phyloP scores from a whole-genome alignment of 306 rosid species.

The Quercus parvula region DNA sequence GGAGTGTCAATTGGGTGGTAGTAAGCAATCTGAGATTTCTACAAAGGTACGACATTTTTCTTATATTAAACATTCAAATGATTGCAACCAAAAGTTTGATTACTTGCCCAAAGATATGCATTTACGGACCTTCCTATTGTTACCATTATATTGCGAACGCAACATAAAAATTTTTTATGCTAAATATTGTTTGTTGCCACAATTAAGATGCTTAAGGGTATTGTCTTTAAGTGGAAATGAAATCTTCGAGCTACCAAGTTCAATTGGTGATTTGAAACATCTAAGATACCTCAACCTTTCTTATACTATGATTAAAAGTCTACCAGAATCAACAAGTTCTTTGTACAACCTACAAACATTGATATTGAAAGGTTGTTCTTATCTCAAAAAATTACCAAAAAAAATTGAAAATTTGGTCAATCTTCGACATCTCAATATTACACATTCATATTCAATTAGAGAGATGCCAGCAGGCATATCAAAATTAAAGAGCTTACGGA shows the following conservation, averaged over 20 bases:
- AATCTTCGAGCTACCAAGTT: not conserved
- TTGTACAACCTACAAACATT: slow-evolving; percentile 8
- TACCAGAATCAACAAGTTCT: not conserved
- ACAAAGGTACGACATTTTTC: no score
- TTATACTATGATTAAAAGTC: not conserved
- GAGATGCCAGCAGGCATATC: no score
- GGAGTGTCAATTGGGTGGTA: not conserved
- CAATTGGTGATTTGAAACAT: not conserved
- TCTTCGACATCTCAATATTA: not conserved
- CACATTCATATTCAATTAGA: no score
- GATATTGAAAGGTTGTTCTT: rapidly evolving
- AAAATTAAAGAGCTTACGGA: no score
- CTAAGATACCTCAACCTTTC: slow-evolving; percentile 11
- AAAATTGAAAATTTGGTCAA: not conserved
- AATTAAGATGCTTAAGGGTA: not conserved
- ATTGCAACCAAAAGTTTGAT: no score
- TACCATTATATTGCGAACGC: no score
- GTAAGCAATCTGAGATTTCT: not conserved
- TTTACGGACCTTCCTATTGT: no score
- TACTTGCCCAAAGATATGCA: no score
- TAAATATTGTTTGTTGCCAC: no score
- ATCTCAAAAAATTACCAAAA: not conserved
- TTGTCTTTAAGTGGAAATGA: not conserved
- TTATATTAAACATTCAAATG: no score
- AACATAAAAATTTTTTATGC: no score